Base-by-base conservation (phyloP, 2,329 filamentous ascomycete genomes). In the Claviceps arundinis region DNA sequence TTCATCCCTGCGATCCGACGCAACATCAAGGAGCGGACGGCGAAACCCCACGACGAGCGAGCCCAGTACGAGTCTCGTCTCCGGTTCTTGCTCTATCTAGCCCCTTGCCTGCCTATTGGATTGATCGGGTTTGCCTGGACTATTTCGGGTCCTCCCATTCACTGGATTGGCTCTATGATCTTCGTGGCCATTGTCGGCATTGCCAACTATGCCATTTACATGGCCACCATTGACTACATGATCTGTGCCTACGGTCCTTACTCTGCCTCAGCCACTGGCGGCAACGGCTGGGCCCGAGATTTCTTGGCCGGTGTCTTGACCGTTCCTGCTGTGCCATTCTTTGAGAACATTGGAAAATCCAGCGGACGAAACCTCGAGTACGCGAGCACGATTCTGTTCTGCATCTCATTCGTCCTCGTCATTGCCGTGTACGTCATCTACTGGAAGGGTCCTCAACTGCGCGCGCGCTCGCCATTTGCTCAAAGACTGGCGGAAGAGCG, bases 201-300 rank as follows among this genome's bases (percentile, higher is more conserved):
- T 50, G 84, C 84, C 52, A 89, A 89, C 60, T 85, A 84, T 41
- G 71, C 77, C 37, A 86, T 87, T 53, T 87, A 87, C 68, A 85
- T 86, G 80, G 81, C 83, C 1, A 86, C 83, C 1, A 85, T 87
- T 56, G 82, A 89, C 65, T 89, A 89, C 68, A 87, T 87, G 78
- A 78, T 87, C 38, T 82, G 81, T 53, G 81, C 84, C 0, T 87
- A 88, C 59, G 85, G 85, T 0, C 79, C 80, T 0, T 88, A 87
- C 63, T 80, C 83, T 2, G 84, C 85, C 1, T 87, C 83, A 0
- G 85, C 85, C 0, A 88, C 85, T 0, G 85, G 85, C 42, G 85
- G 85, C 19, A 89, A 89, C 56, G 85, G 84, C 1, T 87, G 84
- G 68, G 76, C 83, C 2, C 76, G 85, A 57, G 85, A 89, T 61